Evolutionary conservation across 2,329 filamentous ascomycete species (phyloP).

Genomic region (Aspergillus jensenii): DNA sequence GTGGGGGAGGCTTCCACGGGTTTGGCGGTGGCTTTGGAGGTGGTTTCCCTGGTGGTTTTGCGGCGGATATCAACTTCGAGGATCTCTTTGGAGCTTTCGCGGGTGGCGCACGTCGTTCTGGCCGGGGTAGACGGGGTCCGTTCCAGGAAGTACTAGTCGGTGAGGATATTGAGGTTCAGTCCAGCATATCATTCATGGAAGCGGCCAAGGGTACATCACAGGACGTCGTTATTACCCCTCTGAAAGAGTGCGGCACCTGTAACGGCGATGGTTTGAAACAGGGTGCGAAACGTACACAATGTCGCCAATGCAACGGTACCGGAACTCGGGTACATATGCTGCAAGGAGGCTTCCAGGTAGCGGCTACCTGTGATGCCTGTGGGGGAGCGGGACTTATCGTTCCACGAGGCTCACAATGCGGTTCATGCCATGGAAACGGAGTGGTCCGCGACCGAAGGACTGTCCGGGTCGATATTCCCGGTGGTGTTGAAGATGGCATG

Average conservation of each 20-base stretch:
- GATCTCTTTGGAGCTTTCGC: constrained; percentile 91
- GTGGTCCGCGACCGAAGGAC: constrained; percentile 81
- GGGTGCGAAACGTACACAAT: constrained; percentile 70
- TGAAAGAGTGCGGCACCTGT: constrained; percentile 80
- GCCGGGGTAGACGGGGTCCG: constrained; percentile 60
- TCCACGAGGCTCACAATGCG: constrained; percentile 78
- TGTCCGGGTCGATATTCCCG: constrained; percentile 86
- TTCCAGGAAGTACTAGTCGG: constrained; percentile 87
- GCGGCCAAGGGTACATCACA: constrained; percentile 88
- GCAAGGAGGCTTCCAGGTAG: constrained; percentile 94
- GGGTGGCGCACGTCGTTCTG: constrained; percentile 55
- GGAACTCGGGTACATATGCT: constrained; percentile 86
- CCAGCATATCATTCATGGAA: constrained; percentile 92
- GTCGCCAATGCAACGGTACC: constrained; percentile 79
- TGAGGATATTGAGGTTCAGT: constrained; percentile 92
- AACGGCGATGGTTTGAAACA: constrained; percentile 79
- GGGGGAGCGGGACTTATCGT: constrained; percentile 74
- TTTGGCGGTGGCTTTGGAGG: constrained; percentile 59
- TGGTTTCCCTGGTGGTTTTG: constrained; percentile 62
- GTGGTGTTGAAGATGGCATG: constrained; percentile 96
- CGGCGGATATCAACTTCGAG: constrained; percentile 88
- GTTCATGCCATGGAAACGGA: constrained; percentile 76
- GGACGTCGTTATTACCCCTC: constrained; percentile 80
- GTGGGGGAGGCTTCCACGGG: constrained; percentile 61
- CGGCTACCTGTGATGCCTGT: constrained; percentile 80